Evolutionary conservation across 257 asterid genomes (phyloP).

Genomic region (Salvia miltiorrhiza): DNA sequence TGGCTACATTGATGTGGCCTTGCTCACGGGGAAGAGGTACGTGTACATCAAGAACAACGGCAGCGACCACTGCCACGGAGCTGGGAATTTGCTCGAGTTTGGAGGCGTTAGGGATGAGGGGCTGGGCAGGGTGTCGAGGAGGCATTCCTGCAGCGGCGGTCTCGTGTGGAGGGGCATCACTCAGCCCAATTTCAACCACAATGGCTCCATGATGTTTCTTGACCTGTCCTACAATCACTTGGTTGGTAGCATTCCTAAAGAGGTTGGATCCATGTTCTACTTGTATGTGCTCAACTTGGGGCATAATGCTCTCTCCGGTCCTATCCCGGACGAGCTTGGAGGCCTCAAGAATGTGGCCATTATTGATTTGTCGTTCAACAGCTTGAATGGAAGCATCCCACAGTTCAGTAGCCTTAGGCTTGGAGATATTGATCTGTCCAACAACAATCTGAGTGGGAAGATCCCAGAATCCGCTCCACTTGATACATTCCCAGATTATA

Average conservation of each 20-base stretch:
- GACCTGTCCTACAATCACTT: constrained; percentile 73
- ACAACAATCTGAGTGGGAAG: constrained; percentile 68
- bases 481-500: constrained; percentile 62
- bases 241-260: constrained; percentile 76
- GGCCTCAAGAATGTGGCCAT: constrained; percentile 66
- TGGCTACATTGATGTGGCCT: constrained; percentile 59
- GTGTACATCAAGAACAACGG: constrained; percentile 76
- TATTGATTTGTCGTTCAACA: constrained; percentile 73
- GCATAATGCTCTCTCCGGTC: constrained; percentile 70
- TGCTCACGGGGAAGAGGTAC: constrained; percentile 57
- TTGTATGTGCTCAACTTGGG: constrained; percentile 68
- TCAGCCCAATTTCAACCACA: constrained; percentile 73
- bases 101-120: constrained; percentile 73
- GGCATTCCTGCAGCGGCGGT: constrained; percentile 67
- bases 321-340: constrained; percentile 70
- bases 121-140: constrained; percentile 47
- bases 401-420: constrained; percentile 58
- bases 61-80: constrained; percentile 74
- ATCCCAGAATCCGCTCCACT: constrained; percentile 82
- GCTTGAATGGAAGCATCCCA: constrained; percentile 66
- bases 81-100: constrained; percentile 91
- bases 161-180: constrained; percentile 68
- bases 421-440: constrained; percentile 71
- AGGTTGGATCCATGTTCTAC: constrained; percentile 72
- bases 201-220: constrained; percentile 90